A percentile compares a stretch with the other conserved stretches of the same genome.
phyloP scores from a whole-genome alignment of 345 rosid species.

The Dovyalis caffra region DNA sequence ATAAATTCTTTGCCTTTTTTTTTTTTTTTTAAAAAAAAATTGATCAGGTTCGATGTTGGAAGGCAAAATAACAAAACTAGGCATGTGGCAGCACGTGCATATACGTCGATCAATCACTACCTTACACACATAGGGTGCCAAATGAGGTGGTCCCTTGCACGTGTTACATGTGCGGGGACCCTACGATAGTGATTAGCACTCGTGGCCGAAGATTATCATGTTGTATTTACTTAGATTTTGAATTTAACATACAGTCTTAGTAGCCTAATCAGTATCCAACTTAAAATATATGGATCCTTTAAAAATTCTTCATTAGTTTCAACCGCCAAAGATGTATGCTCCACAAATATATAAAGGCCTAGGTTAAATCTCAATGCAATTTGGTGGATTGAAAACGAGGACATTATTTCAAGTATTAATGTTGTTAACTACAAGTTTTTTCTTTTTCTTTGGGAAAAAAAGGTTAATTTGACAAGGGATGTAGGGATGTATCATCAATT shows the following conservation, averaged over 20 bases:
- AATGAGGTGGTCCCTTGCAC: neutral
- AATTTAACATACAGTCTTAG: neutral
- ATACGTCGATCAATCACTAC: slow-evolving; percentile 5
- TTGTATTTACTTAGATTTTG: neutral
- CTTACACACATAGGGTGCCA: neutral
- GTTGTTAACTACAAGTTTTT: neutral
- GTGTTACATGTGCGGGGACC: neutral
- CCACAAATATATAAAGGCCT: no score
- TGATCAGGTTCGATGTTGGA: slow-evolving; percentile 1
- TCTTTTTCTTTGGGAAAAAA: no score
- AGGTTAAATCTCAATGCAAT: neutral
- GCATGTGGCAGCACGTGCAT: slow-evolving; percentile 27
- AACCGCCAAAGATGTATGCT: neutral
- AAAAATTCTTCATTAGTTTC: neutral
- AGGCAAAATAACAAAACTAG: neutral
- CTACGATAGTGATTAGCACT: neutral
- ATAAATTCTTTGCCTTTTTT: neutral
- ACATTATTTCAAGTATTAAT: neutral
- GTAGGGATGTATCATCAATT: neutral
- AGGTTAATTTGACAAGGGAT: no score
- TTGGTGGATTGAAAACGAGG: neutral
- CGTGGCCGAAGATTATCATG: neutral
- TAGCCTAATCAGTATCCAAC: neutral
- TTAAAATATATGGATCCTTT: neutral
- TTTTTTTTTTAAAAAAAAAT: neutral